phyloP scores from a whole-genome alignment of 2,329 filamentous ascomycete genomes.

The Fusarium sp. region DNA sequence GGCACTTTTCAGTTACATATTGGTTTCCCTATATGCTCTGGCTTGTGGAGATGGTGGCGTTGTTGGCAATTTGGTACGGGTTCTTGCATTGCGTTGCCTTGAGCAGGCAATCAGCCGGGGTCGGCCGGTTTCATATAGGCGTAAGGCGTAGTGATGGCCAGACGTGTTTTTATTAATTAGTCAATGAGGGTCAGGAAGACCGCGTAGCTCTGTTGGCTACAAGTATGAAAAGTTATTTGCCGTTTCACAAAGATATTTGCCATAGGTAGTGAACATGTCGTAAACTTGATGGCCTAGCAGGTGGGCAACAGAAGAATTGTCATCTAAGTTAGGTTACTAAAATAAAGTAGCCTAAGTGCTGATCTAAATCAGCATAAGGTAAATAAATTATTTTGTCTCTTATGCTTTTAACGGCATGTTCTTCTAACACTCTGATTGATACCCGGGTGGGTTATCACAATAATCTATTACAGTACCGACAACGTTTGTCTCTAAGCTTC shows the following conservation, averaged over 20 bases:
- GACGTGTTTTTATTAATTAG: slow-evolving; percentile 8
- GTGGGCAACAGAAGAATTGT: no score
- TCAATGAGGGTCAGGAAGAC: slow-evolving; percentile 1
- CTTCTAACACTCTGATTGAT: not conserved
- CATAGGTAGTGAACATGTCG: not conserved
- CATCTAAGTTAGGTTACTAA: not conserved
- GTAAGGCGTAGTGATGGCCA: slow-evolving; percentile 1
- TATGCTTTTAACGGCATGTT: not conserved
- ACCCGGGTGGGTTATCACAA: no score
- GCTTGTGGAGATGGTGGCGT: slow-evolving; percentile 26
- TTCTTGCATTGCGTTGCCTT: slow-evolving; percentile 24
- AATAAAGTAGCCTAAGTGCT: not conserved
- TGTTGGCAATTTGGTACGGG: slow-evolving; percentile 21
- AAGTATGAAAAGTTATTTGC: slow-evolving; percentile 30
- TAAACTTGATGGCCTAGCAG: not conserved
- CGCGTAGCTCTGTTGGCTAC: slow-evolving; percentile 23
- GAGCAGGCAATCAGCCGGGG: slow-evolving; percentile 12
- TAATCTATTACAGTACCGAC: no score
- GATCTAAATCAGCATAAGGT: not conserved
- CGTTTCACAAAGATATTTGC: not conserved
- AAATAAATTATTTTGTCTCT: not conserved
- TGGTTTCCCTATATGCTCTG: slow-evolving; percentile 25
- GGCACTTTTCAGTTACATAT: slow-evolving; percentile 29
- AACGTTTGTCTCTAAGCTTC: no score
- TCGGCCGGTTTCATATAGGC: slow-evolving; percentile 6